Conservation (phyloP, 2,329 filamentous ascomycete genomes). For the Talaromyces sp. region DNA sequence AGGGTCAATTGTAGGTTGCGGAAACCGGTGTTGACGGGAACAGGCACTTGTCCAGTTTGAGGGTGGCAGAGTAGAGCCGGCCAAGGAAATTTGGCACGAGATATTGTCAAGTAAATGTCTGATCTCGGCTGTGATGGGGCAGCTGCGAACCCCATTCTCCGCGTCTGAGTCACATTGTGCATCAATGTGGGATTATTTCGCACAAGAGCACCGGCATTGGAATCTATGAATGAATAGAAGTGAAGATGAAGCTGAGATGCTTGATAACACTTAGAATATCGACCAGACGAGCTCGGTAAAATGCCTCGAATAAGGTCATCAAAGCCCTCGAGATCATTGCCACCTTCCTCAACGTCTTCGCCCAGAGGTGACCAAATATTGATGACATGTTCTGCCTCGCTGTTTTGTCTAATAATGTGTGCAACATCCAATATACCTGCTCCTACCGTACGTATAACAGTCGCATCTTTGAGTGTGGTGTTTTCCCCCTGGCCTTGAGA, state of each 20-base stretch:
- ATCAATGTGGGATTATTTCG: constrained; percentile 83
- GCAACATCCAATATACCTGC: constrained; percentile 76
- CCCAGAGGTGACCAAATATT: constrained; percentile 69
- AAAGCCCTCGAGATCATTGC: constrained; percentile 63
- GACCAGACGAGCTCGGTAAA: constrained; percentile 67
- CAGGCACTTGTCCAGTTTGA: constrained; percentile 74
- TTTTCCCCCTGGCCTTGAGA: constrained; percentile 25
- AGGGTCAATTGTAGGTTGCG: constrained; percentile 81
- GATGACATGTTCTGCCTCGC: constrained; percentile 71
- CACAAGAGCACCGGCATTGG: constrained; percentile 75
- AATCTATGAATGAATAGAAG: constrained; percentile 70
- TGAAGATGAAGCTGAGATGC: constrained; percentile 77
- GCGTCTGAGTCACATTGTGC: constrained; percentile 73
- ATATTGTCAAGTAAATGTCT: constrained; percentile 89
- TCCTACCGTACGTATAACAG: constrained; percentile 65
- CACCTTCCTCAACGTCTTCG: constrained; percentile 56
- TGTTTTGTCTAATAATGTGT: constrained; percentile 64
- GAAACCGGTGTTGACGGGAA: constrained; percentile 62
- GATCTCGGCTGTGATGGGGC: constrained; percentile 83
- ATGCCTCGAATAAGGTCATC: constrained; percentile 69
- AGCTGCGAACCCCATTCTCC: constrained; percentile 88
- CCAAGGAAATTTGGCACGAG: constrained; percentile 70
- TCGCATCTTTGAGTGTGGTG: constrained; percentile 32
- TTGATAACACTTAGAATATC: constrained; percentile 67
- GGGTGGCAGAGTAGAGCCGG: constrained; percentile 62